A percentile compares a stretch with the other conserved stretches of the same genome.
phyloP scores from a whole-genome alignment of 345 rosid genomes.

The Populus tremula region DNA sequence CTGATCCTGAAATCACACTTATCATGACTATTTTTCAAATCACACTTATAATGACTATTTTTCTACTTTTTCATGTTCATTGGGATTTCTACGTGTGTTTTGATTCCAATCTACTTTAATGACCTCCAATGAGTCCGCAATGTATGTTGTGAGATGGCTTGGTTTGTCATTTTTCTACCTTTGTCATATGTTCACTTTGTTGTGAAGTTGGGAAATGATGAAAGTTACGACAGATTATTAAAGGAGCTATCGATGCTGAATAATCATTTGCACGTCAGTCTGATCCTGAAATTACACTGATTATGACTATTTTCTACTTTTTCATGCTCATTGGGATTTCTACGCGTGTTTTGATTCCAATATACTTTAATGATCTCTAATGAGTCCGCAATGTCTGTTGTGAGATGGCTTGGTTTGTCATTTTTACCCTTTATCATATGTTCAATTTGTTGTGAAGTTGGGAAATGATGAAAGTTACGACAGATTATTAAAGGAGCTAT shows the following conservation, averaged over 20 bases:
- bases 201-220: not conserved
- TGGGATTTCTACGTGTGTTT: no score
- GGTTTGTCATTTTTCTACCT: not conserved
- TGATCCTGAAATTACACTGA: conserved; percentile 35
- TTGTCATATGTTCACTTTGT: no score
- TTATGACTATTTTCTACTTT: not conserved
- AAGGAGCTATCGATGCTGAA: conserved; percentile 50
- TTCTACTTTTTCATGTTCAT: not conserved
- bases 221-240: conserved; percentile 17
- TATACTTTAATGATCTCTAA: not conserved
- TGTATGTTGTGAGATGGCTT: not conserved
- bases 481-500: conserved; percentile 37
- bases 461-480: not conserved
- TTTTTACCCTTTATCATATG: no score
- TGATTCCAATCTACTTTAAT: no score
- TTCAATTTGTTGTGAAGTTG: no score
- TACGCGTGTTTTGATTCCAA: no score
- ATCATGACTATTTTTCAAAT: no score
- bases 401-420: not conserved
- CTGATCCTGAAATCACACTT: conserved; percentile 30
- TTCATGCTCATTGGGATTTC: not conserved
- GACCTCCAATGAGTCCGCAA: no score
- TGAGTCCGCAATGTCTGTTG: not conserved
- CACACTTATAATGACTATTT: not conserved
- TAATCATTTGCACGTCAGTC: conserved; percentile 60